Base-by-base conservation (phyloP, 1,139 yeast genomes). In the Sugiyamaella novakii region DNA sequence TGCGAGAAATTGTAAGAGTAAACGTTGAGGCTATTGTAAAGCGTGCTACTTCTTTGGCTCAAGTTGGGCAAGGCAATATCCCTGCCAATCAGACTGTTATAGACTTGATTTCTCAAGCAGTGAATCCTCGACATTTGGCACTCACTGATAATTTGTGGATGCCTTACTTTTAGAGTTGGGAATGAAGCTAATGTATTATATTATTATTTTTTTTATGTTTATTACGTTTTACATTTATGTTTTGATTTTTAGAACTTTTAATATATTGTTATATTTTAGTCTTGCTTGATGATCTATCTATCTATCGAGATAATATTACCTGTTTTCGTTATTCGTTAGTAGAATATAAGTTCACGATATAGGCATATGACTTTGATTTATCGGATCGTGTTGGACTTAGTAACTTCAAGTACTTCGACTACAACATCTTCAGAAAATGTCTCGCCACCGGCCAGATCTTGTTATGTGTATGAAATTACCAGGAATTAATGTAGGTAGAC, bases 11-110 rank as follows among this genome's bases (percentile, higher is more conserved):
- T 67, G 97, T 92, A 22, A 79, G 87, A 57, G 80, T 84, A 34
- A 94, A 94, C 64, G 97, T 89, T 35, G 98, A 88, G 36, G 74
- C 86, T 46, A 85, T 94, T 41, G 81, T 84, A 50, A 86, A 88
- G 68, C 75, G 79, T 47, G 80, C 81, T 1, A 55, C 69, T 2
- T 66, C 75, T 12, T 74, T 94, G 72, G 91, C 95, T 2, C 96
- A 86, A 62, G 76, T 83, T 40, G 84, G 91, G 19, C 81, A 83
- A 27, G 81, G 86, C 18, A 81, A 85, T 21, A 69, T 79, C 8
- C 94, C 94, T 12, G 88, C 95, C n/a, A 88, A 96, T 43, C 98
- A 92, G 65, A 85, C 87, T 54, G 88, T 91, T 29, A 78, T 92
- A 59, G 98, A 92, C 59, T 78, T 92, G 64, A 88, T 94, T 48